Evolutionary conservation across 306 rosid genomes (phyloP).

Genomic region (Corylus americana): DNA sequence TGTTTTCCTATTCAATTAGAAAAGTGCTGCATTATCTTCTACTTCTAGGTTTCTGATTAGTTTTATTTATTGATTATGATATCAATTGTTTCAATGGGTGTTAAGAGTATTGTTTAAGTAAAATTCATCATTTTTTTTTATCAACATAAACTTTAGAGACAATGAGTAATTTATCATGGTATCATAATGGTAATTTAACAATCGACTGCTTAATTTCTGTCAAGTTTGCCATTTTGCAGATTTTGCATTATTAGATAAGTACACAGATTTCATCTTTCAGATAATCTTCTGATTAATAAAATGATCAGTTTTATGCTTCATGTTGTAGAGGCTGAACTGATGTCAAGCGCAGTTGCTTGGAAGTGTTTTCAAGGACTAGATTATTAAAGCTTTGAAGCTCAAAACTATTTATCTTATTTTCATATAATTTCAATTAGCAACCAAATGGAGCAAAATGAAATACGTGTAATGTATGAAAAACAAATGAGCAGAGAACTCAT

Average conservation of each 20-base stretch:
- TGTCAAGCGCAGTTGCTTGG: background rate
- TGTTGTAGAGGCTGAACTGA: background rate
- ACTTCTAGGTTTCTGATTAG: background rate
- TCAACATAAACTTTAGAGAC: too few species aligned
- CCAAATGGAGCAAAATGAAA: background rate
- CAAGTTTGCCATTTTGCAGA: background rate
- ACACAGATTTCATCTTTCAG: background rate
- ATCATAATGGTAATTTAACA: too few species aligned
- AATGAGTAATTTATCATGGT: too few species aligned
- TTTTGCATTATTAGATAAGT: background rate
- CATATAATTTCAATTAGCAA: background rate
- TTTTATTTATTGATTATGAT: background rate
- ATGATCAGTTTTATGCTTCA: background rate
- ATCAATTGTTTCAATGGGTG: background rate
- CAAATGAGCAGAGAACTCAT: constrained; percentile 7
- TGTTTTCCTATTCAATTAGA: background rate
- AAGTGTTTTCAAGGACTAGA: background rate
- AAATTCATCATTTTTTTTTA: too few species aligned
- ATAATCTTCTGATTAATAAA: background rate
- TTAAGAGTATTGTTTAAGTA: too few species aligned
- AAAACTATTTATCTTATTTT: background rate
- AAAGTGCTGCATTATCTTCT: background rate
- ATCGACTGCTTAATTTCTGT: background rate
- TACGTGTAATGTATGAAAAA: background rate
- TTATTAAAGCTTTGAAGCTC: background rate